These are phyloP conservation scores for Raphanus sativus DNA, from an alignment of 345 rosid genomes.

Conservation along the genomic window DNA sequence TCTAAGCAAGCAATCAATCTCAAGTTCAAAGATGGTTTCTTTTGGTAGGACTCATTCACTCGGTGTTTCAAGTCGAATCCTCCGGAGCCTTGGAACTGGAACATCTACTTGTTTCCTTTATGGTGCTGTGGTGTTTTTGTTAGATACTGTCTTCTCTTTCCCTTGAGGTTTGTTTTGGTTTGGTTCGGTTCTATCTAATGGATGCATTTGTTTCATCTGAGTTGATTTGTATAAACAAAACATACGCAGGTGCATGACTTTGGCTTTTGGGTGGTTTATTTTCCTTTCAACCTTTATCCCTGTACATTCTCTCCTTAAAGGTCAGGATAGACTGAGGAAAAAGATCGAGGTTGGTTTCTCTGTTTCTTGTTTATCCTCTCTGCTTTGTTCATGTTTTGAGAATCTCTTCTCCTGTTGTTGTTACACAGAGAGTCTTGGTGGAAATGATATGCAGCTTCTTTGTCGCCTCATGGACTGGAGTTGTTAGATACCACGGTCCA, in stretches of 20 bases:
- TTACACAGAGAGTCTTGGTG: constrained; percentile 79
- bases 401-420: not conserved
- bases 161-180: constrained; percentile 53
- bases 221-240: not conserved
- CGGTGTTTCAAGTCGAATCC: constrained; percentile 88
- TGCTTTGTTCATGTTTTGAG: not conserved
- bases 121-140: constrained; percentile 81
- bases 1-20: no score
- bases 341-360: constrained; percentile 73
- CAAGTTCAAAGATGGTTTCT: not conserved
- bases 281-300: constrained; percentile 82
- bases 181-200: not conserved
- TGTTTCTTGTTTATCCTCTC: not conserved
- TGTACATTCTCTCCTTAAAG: constrained; percentile 68
- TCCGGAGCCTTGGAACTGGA: constrained; percentile 97
- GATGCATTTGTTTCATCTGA: not conserved
- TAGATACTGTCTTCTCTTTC: constrained; percentile 77
- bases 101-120: constrained; percentile 73
- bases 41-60: constrained; percentile 69
- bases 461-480: constrained; percentile 99
- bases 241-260: constrained; percentile 60
- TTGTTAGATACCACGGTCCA: constrained; percentile 89
- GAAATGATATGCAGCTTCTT: constrained; percentile 98
- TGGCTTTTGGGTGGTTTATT: constrained; percentile 87
- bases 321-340: constrained; percentile 75